Evolutionary conservation across 2,329 filamentous ascomycete species (phyloP).

Genomic region (Huntiella abstrusa): DNA sequence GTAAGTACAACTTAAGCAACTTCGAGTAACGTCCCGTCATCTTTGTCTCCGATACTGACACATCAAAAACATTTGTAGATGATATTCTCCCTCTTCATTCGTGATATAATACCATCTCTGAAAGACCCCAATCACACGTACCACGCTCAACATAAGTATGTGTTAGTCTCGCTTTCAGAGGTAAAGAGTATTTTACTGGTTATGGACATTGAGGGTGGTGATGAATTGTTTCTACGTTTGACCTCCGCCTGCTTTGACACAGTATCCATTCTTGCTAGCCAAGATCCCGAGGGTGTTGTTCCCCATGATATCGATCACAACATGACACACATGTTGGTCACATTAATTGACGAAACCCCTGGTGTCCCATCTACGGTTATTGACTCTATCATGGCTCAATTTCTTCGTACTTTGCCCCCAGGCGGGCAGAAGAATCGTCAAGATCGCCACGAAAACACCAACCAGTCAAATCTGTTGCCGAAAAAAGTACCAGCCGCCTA

Average conservation of each 20-base stretch:
- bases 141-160: slow-evolving; percentile 82
- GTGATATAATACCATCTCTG: slow-evolving; percentile 64
- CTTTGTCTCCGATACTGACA: slow-evolving; percentile 13
- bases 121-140: slow-evolving; percentile 77
- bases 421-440: slow-evolving; percentile 38
- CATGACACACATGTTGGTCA: slow-evolving; percentile 70
- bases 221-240: slow-evolving; percentile 58
- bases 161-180: slow-evolving; percentile 71
- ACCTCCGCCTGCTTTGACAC: slow-evolving; percentile 89
- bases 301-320: slow-evolving; percentile 88
- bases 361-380: slow-evolving; percentile 65
- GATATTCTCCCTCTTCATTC: slow-evolving; percentile 80
- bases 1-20: slow-evolving; percentile 25
- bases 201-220: slow-evolving; percentile 67
- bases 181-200: slow-evolving; percentile 90
- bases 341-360: slow-evolving; percentile 69
- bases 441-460: slow-evolving; percentile 41
- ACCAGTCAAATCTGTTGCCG: slow-evolving; percentile 64
- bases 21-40: not conserved
- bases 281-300: slow-evolving; percentile 59
- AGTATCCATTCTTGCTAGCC: slow-evolving; percentile 58
- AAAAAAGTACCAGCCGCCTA: slow-evolving; percentile 87
- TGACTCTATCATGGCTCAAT: slow-evolving; percentile 89
- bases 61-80: slow-evolving; percentile 34
- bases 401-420: slow-evolving; percentile 67